phyloP scores from a whole-genome alignment of 345 rosid genomes.

The Chamaenerion angustifolium region DNA sequence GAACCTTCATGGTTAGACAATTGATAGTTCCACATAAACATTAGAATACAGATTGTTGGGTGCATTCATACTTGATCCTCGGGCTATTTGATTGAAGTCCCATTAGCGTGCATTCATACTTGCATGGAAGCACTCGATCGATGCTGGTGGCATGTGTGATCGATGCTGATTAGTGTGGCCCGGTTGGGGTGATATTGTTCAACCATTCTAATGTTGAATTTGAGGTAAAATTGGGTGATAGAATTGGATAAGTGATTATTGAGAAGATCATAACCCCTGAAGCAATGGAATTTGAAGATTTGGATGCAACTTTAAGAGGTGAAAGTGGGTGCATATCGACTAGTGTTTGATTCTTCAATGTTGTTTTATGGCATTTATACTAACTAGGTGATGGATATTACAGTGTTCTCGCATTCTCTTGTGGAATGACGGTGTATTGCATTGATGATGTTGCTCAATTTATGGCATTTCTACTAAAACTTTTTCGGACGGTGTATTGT shows the following conservation, averaged over 20 bases:
- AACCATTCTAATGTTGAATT: conserved; percentile 52
- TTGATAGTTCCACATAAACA: too few relatives aligned
- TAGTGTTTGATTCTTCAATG: conserved; percentile 23
- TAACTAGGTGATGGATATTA: background rate
- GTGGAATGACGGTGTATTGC: too few relatives aligned
- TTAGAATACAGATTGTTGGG: too few relatives aligned
- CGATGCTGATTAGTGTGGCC: conserved; percentile 68
- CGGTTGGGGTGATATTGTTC: conserved; percentile 60
- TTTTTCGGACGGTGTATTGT: too few relatives aligned
- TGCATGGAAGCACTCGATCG: conserved; percentile 67
- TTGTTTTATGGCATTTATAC: background rate
- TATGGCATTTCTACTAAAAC: too few relatives aligned
- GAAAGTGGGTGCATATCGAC: conserved; percentile 80
- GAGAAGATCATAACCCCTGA: conserved; percentile 62
- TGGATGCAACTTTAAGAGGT: conserved; percentile 57
- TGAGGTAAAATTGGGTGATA: conserved; percentile 47
- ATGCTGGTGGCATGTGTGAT: conserved; percentile 75
- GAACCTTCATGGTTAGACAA: too few relatives aligned
- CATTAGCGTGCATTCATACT: conserved; percentile 50
- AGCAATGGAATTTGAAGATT: conserved; percentile 50
- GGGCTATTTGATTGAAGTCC: background rate
- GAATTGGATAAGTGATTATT: conserved; percentile 55
- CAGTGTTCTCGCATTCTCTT: too few relatives aligned
- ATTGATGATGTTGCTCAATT: too few relatives aligned
- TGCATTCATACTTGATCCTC: background rate